A percentile compares a stretch with the other conserved stretches of the same genome.
These are phyloP conservation scores for Coemansia sp. DNA, from an alignment of 192 early-diverging fungal genomes.

Conservation along the genomic window DNA sequence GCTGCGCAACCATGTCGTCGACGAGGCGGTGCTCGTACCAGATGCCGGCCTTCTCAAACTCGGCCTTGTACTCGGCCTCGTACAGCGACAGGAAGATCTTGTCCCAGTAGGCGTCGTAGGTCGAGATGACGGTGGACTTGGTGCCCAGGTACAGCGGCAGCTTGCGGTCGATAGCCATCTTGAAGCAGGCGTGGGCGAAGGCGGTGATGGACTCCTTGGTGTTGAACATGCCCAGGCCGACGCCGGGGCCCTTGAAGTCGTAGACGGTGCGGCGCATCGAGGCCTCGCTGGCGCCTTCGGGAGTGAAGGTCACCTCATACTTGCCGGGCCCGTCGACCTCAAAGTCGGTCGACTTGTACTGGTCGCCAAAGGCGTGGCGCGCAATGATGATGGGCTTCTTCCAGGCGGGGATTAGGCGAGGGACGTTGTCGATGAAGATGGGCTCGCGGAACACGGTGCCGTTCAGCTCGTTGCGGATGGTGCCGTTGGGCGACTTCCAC, in stretches of 20 bases:
- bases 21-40: constrained; percentile 99
- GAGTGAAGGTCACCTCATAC: constrained; percentile 88
- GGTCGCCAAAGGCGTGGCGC: constrained; percentile 96
- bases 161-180: constrained; percentile 83
- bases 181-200: constrained; percentile 95
- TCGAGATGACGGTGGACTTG: constrained; percentile 97
- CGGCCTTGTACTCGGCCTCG: constrained; percentile 73
- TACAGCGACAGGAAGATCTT: constrained; percentile 94
- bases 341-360: constrained; percentile 98
- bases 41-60: constrained; percentile 80
- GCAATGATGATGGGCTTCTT: constrained; percentile 94
- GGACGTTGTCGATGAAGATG: constrained; percentile 88
- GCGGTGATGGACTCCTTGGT: constrained; percentile 83
- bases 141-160: constrained; percentile 93
- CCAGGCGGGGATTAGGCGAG: constrained; percentile 90
- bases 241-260: constrained; percentile 84
- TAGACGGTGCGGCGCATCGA: constrained; percentile 68
- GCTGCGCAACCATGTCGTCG: constrained; percentile 99
- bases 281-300: constrained; percentile 64
- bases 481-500: constrained; percentile 98
- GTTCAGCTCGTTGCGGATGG: constrained; percentile 93
- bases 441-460: constrained; percentile 99
- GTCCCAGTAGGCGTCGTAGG: constrained; percentile 97
- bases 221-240: constrained; percentile 98
- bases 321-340: constrained; percentile 85